Base-by-base conservation (phyloP, 2,329 filamentous ascomycete genomes). In the Alternaria solani region DNA sequence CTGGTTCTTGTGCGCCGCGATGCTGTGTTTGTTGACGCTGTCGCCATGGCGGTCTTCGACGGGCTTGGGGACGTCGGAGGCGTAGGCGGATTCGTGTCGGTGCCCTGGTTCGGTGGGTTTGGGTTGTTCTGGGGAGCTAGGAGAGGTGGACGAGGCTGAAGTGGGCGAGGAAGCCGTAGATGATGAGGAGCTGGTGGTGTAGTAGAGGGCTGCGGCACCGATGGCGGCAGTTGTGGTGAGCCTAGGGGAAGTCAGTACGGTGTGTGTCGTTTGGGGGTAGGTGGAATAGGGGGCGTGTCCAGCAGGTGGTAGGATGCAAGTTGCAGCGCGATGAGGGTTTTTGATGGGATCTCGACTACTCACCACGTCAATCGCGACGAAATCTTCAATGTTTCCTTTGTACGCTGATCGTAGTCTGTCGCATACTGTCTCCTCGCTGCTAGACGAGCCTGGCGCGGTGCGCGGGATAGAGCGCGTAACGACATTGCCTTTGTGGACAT, bases 1-100 rank as follows among this genome's bases (percentile, higher is more conserved):
- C 61, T 73, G 55, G 30, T 73, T 73, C 56, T 71, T 73, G 25
- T 66, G 63, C 41, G 71, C 68, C 9, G 69, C 69, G 36, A 70
- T 72, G 36, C 57, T 61, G 39, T 73, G 71, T 43, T 72, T 73
- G 14, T 42, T 56, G 20, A 70, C 68, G n/a, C 61, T 63, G 32
- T 71, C 65, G 18, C 69, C 71, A 38, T 70, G 67, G 38, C 69
- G 52, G 43, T 72, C 68, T 55, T 72, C 69, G 7, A 72, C 69
- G 8, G 69, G 68, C 48, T 72, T 72, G 25, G 69, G 68, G 9
- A 63, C 62, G 42, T 70, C 66, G 34, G 64, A 56, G 41, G 59
- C 64, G 62, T 64, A 64, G 39, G 36, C 58, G 25, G 58, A 56
- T 52, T 61, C 54, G 43, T 59, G 58, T 47, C 51, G 57, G 28